phyloP scores from a whole-genome alignment of 345 rosid species.

The Lumnitzera littorea region DNA sequence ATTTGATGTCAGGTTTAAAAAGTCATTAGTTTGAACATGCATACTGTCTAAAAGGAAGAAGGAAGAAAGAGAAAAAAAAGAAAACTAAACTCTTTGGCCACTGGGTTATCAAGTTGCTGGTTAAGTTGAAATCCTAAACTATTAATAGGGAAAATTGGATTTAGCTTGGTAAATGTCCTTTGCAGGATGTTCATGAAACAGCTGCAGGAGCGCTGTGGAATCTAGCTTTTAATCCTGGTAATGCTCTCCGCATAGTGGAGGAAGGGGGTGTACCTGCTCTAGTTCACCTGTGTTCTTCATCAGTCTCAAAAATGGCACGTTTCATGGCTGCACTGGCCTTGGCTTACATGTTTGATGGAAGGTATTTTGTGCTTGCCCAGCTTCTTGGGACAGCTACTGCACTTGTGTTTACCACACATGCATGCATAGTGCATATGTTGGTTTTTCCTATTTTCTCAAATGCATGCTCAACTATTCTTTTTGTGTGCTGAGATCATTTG shows the following conservation, averaged over 20 bases:
- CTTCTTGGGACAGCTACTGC: not conserved
- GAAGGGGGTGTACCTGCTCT: conserved; percentile 83
- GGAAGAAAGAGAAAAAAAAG: too few species aligned
- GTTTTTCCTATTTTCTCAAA: too few species aligned
- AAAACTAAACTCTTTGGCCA: too few species aligned
- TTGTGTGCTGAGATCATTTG: too few species aligned
- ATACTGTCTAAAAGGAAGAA: too few species aligned
- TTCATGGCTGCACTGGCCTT: conserved; percentile 85
- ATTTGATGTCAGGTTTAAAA: too few species aligned
- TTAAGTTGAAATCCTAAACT: too few species aligned
- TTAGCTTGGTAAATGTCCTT: conserved; percentile 2
- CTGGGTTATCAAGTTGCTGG: too few species aligned
- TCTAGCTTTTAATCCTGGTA: conserved; percentile 71
- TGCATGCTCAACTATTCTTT: too few species aligned
- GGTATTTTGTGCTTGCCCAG: conserved; percentile 25
- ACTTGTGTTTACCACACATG: too few species aligned
- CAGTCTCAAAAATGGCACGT: conserved; percentile 73
- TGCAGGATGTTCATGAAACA: conserved; percentile 89
- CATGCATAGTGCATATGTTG: too few species aligned
- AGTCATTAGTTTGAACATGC: too few species aligned
- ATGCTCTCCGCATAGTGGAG: conserved; percentile 73
- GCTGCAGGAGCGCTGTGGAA: conserved; percentile 90
- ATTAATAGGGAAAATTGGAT: not conserved
- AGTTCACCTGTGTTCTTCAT: conserved; percentile 62
- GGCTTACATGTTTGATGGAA: conserved; percentile 80